Conservation (phyloP, 2,329 filamentous ascomycete species). For the Aspergillus sp. region DNA sequence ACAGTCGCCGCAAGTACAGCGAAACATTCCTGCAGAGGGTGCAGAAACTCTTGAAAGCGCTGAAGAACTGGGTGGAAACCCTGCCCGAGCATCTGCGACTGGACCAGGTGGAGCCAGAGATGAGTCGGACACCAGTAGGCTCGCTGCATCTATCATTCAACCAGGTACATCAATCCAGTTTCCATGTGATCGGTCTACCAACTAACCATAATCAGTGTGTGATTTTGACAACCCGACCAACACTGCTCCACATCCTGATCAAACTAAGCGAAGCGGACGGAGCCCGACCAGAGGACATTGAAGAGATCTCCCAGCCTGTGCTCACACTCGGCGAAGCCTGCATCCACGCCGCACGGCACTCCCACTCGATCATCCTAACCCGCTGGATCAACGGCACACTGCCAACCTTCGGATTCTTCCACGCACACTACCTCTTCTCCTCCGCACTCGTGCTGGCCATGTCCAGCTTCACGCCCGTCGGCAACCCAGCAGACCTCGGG, state of each 20-base stretch:
- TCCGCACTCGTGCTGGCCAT: slow-evolving; percentile 41
- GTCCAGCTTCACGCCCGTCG: slow-evolving; percentile 38
- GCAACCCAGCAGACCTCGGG: slow-evolving; percentile 31
- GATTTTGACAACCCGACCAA: slow-evolving; percentile 42
- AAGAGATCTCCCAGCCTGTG: slow-evolving; percentile 40
- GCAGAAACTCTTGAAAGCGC: slow-evolving; percentile 41
- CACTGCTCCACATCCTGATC: slow-evolving; percentile 42
- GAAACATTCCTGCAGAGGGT: slow-evolving; percentile 43
- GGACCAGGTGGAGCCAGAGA: slow-evolving; percentile 34
- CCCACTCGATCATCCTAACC: slow-evolving; percentile 39
- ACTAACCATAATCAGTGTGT: slow-evolving; percentile 30
- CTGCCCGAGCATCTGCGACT: slow-evolving; percentile 38
- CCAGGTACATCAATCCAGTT: slow-evolving; percentile 19
- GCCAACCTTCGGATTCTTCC: slow-evolving; percentile 43
- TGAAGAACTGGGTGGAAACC: slow-evolving; percentile 43
- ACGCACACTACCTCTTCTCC: slow-evolving; percentile 44
- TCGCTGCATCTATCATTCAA: slow-evolving; percentile 44
- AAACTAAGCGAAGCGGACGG: slow-evolving; percentile 28
- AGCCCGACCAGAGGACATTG: slow-evolving; percentile 5
- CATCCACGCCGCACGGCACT: slow-evolving; percentile 41
- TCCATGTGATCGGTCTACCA: neutral
- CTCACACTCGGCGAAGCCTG: slow-evolving; percentile 42
- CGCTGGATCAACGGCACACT: slow-evolving; percentile 43
- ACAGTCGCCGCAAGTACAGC: slow-evolving; percentile 39
- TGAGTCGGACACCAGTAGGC: slow-evolving; percentile 35